Conservation (phyloP, 768 basidiomycete species). For the Roridomyces roridus region DNA sequence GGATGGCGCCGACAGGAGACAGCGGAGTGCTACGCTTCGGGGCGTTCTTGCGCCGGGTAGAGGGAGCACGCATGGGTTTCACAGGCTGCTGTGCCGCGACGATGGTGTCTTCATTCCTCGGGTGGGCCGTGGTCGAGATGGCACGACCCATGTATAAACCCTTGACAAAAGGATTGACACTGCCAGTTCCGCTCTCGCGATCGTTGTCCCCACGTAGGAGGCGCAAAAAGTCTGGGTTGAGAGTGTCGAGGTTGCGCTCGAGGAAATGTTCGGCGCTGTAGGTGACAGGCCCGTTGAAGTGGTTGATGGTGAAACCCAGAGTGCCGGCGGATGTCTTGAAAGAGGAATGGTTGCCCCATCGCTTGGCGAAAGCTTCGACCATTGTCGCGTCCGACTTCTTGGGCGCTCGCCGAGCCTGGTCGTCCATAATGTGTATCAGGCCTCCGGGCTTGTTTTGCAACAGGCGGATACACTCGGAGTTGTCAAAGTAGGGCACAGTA, state of each 20-base stretch:
- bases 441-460: constrained; percentile 89
- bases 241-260: constrained; percentile 84
- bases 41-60: constrained; percentile 81
- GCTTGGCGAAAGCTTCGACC: constrained; percentile 92
- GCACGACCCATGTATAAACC: constrained; percentile 87
- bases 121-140: constrained; percentile 92
- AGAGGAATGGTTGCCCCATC: constrained; percentile 92
- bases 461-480: constrained; percentile 86
- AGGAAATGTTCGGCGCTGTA: constrained; percentile 93
- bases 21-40: constrained; percentile 66
- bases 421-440: constrained; percentile 96
- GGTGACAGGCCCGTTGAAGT: constrained; percentile 89
- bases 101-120: constrained; percentile 92
- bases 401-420: constrained; percentile 83
- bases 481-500: constrained; percentile 81
- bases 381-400: constrained; percentile 95
- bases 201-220: constrained; percentile 76
- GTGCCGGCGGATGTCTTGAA: constrained; percentile 88
- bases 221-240: constrained; percentile 93
- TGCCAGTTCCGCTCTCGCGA: constrained; percentile 64
- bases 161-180: constrained; percentile 90
- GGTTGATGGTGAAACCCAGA: constrained; percentile 89
- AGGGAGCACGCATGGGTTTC: constrained; percentile 94
- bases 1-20: constrained; percentile 51
- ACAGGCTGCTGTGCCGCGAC: constrained; percentile 93